phyloP scores from a whole-genome alignment of 305 asterid genomes.

The Solanum hybrid region DNA sequence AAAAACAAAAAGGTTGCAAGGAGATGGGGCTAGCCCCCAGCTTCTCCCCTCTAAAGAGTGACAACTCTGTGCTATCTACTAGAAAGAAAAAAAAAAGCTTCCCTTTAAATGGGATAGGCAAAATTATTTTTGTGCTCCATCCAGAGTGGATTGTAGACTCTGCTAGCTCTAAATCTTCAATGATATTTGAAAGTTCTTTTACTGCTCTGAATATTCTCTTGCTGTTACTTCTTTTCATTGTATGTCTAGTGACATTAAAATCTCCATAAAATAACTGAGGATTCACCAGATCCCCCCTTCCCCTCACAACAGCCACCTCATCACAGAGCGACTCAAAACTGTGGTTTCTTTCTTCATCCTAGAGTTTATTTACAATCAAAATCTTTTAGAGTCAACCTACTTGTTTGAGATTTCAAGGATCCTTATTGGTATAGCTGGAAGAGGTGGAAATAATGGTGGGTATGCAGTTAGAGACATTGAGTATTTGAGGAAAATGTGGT shows the following conservation, averaged over 20 bases:
- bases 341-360: neutral
- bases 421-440: neutral
- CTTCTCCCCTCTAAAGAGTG: neutral
- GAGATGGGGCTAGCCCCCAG: neutral
- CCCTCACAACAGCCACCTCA: neutral
- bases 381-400: neutral
- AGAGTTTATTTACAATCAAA: neutral
- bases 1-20: neutral
- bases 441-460: neutral
- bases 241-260: neutral
- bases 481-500: neutral
- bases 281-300: neutral
- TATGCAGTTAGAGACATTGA: neutral
- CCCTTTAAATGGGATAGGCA: neutral
- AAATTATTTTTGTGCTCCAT: neutral
- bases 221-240: neutral
- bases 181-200: neutral
- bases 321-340: neutral
- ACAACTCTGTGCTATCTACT: neutral
- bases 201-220: neutral
- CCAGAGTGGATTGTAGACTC: neutral
- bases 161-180: neutral
- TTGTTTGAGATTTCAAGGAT: neutral
- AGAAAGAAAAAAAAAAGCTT: neutral
- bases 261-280: neutral